Evolutionary conservation across 257 asterid genomes (phyloP), one percentile per base, ranked within the genome.

Genomic region (Galeopsis tetrahit): DNA sequence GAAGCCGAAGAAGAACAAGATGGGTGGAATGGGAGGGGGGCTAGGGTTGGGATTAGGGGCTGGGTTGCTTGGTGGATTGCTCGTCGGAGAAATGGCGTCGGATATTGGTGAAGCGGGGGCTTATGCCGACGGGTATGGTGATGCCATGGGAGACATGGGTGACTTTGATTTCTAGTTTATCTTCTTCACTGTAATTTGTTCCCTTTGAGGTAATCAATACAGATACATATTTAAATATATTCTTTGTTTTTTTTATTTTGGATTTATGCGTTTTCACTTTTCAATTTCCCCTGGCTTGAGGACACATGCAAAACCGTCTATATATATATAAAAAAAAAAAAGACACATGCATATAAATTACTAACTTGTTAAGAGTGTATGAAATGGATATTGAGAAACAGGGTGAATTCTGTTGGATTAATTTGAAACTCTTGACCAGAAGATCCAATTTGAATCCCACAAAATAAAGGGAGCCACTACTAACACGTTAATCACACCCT

Each of bases 41-140:
- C 8, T 86, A 2, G 98, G 97, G 6, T 2, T 93, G 85, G 98
- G 97, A 39, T 77, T 93, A 62, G 98, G 97, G 1, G 95, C 95
- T 21, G 98, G 98, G 63, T 78, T 93, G 86, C 89, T 93, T 0
- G 98, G 98, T 28, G 98, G 98, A 33, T 58, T 93, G 82, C 77
- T 93, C 70, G 81, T 93, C 4, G 98, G 98, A 44, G 98, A 90
- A 3, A 88, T 89, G 92, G 81, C 75, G 1, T 80, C 85, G 69
- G 87, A 83, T 63, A 14, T 80, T 28, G 84, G 85, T 2, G 96
- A 93, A 2, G 72, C 77, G 0, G 85, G 81, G 51, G 83, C 71
- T 2, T 84, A 84, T 55, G 84, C 79, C 2, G 88, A 84, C 53
- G 88, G 88, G 1, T 84, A 81, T 36, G 82, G 71, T 3, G 89